Conservation (phyloP, 2,329 filamentous ascomycete genomes). For the Parascedosporium putredinis region DNA sequence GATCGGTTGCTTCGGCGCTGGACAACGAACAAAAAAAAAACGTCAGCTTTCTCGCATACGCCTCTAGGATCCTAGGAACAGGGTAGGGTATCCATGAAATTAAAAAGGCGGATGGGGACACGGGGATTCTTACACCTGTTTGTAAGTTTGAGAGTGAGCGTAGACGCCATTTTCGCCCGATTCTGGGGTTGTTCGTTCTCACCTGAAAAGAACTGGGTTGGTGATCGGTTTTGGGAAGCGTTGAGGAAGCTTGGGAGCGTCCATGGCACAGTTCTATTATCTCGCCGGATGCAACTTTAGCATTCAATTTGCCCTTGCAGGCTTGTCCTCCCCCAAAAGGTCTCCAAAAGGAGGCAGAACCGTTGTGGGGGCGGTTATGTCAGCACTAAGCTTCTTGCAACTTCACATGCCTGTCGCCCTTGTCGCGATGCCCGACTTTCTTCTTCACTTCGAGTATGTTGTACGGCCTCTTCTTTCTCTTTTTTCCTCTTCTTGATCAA, state of each 20-base stretch:
- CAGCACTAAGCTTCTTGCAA: not conserved
- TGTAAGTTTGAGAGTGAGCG: constrained; percentile 14
- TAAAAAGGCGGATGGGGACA: not conserved
- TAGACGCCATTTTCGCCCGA: constrained; percentile 21
- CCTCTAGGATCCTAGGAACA: no score
- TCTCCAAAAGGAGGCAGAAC: not conserved
- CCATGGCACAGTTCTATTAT: no score
- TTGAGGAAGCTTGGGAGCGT: not conserved
- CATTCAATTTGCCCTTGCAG: no score
- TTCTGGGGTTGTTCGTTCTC: no score
- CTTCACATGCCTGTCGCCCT: not conserved
- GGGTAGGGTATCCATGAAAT: not conserved
- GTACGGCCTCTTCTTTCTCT: no score
- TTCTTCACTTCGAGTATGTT: no score
- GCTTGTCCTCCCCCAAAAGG: not conserved
- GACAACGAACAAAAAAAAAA: no score
- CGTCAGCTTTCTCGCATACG: no score
- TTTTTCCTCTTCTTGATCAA: no score
- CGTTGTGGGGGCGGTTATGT: not conserved
- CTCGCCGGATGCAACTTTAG: no score
- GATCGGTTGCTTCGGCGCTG: constrained; percentile 39
- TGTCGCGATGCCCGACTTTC: not conserved
- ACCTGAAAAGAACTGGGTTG: not conserved
- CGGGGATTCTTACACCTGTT: not conserved
- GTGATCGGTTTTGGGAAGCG: not conserved